These are phyloP conservation scores for Apium graveolens DNA, from an alignment of 129 eudicot species.

Conservation along the genomic window DNA sequence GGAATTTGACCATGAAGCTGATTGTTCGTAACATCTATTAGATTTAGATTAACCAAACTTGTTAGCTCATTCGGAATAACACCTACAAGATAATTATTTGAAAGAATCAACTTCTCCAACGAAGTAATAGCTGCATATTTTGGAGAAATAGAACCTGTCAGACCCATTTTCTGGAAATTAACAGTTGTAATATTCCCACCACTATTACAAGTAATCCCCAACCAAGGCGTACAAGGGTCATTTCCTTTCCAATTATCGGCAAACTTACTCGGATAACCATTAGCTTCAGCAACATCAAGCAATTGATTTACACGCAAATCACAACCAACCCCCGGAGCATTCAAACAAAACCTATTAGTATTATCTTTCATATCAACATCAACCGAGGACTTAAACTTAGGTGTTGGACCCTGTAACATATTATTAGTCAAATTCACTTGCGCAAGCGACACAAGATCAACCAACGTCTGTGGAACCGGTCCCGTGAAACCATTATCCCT, in stretches of 20 bases:
- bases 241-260: conserved; percentile 82
- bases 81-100: conserved; percentile 55
- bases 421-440: conserved; percentile 67
- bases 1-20: conserved; percentile 59
- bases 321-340: conserved; percentile 53
- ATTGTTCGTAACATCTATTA: conserved; percentile 61
- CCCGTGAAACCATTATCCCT: conserved; percentile 77
- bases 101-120: conserved; percentile 46
- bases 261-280: conserved; percentile 55
- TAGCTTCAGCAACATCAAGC: conserved; percentile 38
- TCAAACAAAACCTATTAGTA: conserved; percentile 63
- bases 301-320: conserved; percentile 46
- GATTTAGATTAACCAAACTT: conserved; percentile 37
- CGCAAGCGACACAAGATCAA: conserved; percentile 30
- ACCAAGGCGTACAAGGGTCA: conserved; percentile 59
- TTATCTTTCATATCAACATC: conserved; percentile 36
- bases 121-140: conserved; percentile 35
- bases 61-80: conserved; percentile 57
- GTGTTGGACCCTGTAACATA: conserved; percentile 63
- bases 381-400: conserved; percentile 42
- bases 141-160: conserved; percentile 63
- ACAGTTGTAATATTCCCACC: conserved; percentile 48
- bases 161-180: conserved; percentile 46
- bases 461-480: conserved; percentile 53
- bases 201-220: conserved; percentile 42